Base-by-base conservation (phyloP, 2,329 filamentous ascomycete species). In the Dothistroma septosporum region DNA sequence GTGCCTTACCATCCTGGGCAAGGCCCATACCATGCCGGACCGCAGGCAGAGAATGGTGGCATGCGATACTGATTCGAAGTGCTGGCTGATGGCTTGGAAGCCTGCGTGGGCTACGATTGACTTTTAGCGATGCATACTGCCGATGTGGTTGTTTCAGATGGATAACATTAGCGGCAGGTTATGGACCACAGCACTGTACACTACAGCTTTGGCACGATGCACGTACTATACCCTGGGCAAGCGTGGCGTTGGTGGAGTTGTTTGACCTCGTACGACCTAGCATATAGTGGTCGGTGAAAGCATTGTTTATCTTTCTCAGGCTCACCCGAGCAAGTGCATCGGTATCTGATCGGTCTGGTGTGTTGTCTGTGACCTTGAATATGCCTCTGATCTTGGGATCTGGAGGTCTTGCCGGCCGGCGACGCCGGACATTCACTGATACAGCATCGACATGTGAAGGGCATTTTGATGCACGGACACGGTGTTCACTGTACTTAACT, bases 11-110 rank as follows among this genome's bases (percentile, higher is more conserved):
- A 50, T 19, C 21, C 35, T 44, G 57, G 57, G 3, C 50, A 53
- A 19, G 50, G 50, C 16, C 50, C 50, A 35, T 53, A 53, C n/a
- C 28, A 53, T 14, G 24, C 50, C 33, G 50, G 50, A 19, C 50
- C 50, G 6, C 50, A 53, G 31, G 50, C 31, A n/a, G 50, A 53
- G 50, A 53, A 53, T n/a, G 50, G 50, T 53, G 50, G 24, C 19
- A 6, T 53, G 24, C 50, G 50, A 12, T 35, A 53, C 28, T 53
- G 31, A 53, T 14, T 6, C 1, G 19, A 14, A 22, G 21, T 32
- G 11, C 48, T 9, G 21, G 7, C 19, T 7, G 19, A 3, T 31
- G 48, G 48, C 19, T 22, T 35, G 50, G 24, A 11, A 28, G 5
- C 19, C 50, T 28, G 50, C 31, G n/a, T 12, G 1, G 11, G 12